Base-by-base conservation (phyloP, 306 rosid species). In the Elaeagnus macrophylla region DNA sequence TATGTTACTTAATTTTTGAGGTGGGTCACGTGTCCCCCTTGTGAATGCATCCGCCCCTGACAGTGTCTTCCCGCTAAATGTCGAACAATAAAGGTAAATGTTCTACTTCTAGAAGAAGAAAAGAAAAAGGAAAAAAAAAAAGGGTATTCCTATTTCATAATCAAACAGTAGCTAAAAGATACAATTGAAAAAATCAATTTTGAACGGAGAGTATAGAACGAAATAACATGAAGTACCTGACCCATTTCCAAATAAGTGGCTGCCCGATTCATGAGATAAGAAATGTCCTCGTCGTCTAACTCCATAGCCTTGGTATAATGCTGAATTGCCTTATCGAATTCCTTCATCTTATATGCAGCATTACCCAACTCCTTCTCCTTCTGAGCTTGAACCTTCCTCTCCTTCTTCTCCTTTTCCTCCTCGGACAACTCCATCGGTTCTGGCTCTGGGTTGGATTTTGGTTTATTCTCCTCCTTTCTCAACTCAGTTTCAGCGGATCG, bases 211-310 rank as follows among this genome's bases (percentile, higher is more conserved):
- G 8, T 12, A 45, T 6, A 3, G 13, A 45, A 10, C 11, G 3
- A 5, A 44, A 46, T 7, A 3, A 66, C 42, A 48, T 9, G 5
- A 61, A n/a, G 25, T 71, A 87, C 99, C 99, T 91, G 72, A 15
- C 85, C 96, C 93, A 87, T 87, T 39, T 91, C 99, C 83, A 91
- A 74, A 43, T 84, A 87, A 1, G 85, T 88, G 42, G 99, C 99
- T 10, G 99, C 99, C 0, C 96, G 95, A 59, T 91, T 91, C 1
- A 86, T 72, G 60, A 84, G 62, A 14, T 39, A 91, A 2, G 96
- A 91, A 7, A 87, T 84, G 32, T 87, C 96, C 38, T 82, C 84
- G 57, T 87, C 95, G 72, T 87, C 89, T 57, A 91, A 69, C 64
- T 87, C 96, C 66, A 87, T 38, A 0, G 99, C 99, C 64, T 80